Base-by-base conservation (phyloP, 2,329 filamentous ascomycete genomes). In the Arthrobotrys megalospora region DNA sequence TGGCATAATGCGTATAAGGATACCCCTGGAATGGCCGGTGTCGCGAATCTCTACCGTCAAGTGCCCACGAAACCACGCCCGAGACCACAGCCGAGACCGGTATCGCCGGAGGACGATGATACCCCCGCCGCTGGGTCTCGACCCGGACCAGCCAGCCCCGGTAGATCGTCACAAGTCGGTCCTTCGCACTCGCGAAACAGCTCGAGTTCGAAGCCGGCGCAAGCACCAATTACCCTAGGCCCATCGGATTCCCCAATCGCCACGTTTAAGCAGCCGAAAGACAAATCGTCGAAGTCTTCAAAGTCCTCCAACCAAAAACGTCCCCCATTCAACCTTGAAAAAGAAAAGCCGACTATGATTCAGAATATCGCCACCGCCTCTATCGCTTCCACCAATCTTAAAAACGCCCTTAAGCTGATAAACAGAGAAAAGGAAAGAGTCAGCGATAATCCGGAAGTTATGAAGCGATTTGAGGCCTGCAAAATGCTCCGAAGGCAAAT, bases 361-460 rank as follows among this genome's bases (percentile, higher is more conserved):
- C 90, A 91, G 79, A 90, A 91, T n/a, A 94, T 99, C 80, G 96
- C 95, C 2, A 93, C 95, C 55, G 90, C 94, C 0, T 94, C 93
- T 0, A 92, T 98, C 45, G 93, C 94, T 2, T 91, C 93, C n/a
- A 97, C 93, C 0, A 97, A 97, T 83, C 87, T 99, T 45, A 88
- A 91, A 83, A 98, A 99, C 82, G 90, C 91, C 0, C 87, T 99
- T 43, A 94, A 96, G 83, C 90, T 92, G 67, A 94, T 97, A 85
- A 97, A 98, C 83, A 91, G 96, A 77, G 96, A 98, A 83, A 89
- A 87, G 60, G 91, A 97, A 84, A 91, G 92, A 2, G 94, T 98
- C 36, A 97, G 94, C 5, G 92, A 97, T 43, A 96, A 98, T 80
- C 84, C 88, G 6, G 88, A 90, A 75, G 93, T 93, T 0, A 88